phyloP scores from a whole-genome alignment of 345 rosid species.

The Sisymbrium altissimum region DNA sequence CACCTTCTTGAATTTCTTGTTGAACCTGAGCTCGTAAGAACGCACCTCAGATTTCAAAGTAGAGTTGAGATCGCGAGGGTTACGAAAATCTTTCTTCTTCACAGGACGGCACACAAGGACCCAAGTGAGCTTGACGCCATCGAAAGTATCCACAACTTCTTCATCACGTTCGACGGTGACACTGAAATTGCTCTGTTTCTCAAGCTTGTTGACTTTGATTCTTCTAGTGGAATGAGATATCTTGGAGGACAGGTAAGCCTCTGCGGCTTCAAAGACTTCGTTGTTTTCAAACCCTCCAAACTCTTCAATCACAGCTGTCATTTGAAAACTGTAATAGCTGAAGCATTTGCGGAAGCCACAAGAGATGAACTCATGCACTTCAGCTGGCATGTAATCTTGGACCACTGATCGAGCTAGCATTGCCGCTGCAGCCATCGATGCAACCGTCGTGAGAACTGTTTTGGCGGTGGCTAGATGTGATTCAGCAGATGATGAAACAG shows the following conservation, averaged over 20 bases:
- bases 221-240: slow-evolving; percentile 34
- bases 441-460: slow-evolving; percentile 44
- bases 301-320: slow-evolving; percentile 31
- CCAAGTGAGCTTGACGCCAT: slow-evolving; percentile 54
- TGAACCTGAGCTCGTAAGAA: slow-evolving; percentile 52
- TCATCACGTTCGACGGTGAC: slow-evolving; percentile 52
- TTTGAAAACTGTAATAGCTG: slow-evolving; percentile 2
- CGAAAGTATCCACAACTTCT: slow-evolving; percentile 43
- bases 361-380: slow-evolving; percentile 15
- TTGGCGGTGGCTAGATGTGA: slow-evolving; percentile 41
- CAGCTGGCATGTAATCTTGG: slow-evolving; percentile 34
- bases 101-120: slow-evolving; percentile 35
- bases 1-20: slow-evolving; percentile 45
- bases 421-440: slow-evolving; percentile 54
- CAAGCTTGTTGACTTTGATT: slow-evolving; percentile 51
- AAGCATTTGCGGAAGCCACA: not conserved
- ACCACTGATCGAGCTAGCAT: slow-evolving; percentile 49
- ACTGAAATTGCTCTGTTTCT: slow-evolving; percentile 44
- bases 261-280: slow-evolving; percentile 47
- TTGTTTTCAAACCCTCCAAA: slow-evolving; percentile 31
- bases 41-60: slow-evolving; percentile 38
- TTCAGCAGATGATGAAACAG: slow-evolving; percentile 11
- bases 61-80: slow-evolving; percentile 28
- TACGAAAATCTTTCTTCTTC: slow-evolving; percentile 15
- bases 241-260: slow-evolving; percentile 39